These are phyloP conservation scores for Plasmopara viticola DNA, from an alignment of 352 stramenopile genomes.

Conservation along the genomic window DNA sequence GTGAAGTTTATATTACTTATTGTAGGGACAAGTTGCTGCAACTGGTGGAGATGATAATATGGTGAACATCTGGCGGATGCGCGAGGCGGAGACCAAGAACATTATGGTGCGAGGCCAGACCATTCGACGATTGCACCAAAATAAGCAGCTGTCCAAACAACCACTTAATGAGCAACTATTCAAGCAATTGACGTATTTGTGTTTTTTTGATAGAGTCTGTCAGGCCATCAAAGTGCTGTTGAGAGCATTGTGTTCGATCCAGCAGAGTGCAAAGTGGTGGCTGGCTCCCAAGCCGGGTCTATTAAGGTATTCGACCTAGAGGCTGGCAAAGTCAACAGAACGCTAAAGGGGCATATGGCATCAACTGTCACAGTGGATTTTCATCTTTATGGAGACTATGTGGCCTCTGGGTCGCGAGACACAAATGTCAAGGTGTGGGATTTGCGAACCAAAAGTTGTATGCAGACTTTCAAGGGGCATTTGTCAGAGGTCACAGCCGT, in stretches of 20 bases:
- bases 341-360: conserved; percentile 81
- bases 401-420: conserved; percentile 73
- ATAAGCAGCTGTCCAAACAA: background rate
- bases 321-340: conserved; percentile 66
- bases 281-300: conserved; percentile 69
- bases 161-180: background rate
- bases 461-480: conserved; percentile 85
- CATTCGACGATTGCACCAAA: background rate
- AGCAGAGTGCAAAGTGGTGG: conserved; percentile 66
- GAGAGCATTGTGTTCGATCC: conserved; percentile 81
- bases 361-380: conserved; percentile 77
- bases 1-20: conserved; percentile 1
- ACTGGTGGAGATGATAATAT: conserved; percentile 75
- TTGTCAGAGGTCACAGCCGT: conserved; percentile 67
- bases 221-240: conserved; percentile 65
- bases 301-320: conserved; percentile 85
- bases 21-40: conserved; percentile 68
- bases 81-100: conserved; percentile 84
- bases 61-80: conserved; percentile 82
- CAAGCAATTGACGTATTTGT: background rate
- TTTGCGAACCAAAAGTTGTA: conserved; percentile 76
- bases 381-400: conserved; percentile 82
- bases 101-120: conserved; percentile 73
- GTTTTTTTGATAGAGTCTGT: conserved; percentile 43
- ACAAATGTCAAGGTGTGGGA: conserved; percentile 87